Evolutionary conservation across 2,329 filamentous ascomycete species (phyloP).

Genomic region (Kalmusia sp.): DNA sequence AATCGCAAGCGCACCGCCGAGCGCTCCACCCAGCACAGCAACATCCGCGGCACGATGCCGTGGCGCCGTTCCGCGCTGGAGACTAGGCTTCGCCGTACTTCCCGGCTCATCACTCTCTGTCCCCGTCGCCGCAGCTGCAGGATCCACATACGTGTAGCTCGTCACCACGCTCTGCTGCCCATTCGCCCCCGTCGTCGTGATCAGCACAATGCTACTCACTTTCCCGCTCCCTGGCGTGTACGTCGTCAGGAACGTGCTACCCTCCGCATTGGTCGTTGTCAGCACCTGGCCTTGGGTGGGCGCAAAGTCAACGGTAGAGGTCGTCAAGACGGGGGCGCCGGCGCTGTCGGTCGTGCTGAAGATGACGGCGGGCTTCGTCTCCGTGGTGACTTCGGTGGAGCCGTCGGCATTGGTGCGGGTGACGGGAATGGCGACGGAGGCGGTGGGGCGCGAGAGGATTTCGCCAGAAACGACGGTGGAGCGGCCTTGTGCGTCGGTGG

Average conservation of each 20-base stretch:
- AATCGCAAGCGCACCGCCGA: slow-evolving; percentile 27
- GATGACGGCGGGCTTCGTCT: slow-evolving; percentile 47
- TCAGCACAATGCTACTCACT: slow-evolving; percentile 49
- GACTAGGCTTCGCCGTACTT: slow-evolving; percentile 36
- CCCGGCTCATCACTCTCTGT: slow-evolving; percentile 8
- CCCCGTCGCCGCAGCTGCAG: slow-evolving; percentile 23
- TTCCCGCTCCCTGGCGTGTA: slow-evolving; percentile 53
- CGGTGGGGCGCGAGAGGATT: slow-evolving; percentile 50
- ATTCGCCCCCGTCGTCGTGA: slow-evolving; percentile 40
- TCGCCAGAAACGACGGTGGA: slow-evolving; percentile 46
- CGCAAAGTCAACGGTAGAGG: slow-evolving; percentile 39
- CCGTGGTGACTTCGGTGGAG: slow-evolving; percentile 44
- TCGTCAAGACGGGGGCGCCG: slow-evolving; percentile 47
- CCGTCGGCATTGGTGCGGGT: slow-evolving; percentile 50
- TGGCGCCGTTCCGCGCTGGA: slow-evolving; percentile 48
- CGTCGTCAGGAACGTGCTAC: slow-evolving; percentile 54
- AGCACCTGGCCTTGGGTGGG: slow-evolving; percentile 49
- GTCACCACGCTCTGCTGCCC: slow-evolving; percentile 51
- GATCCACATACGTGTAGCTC: slow-evolving; percentile 52
- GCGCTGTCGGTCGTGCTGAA: slow-evolving; percentile 47
- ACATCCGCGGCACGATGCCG: slow-evolving; percentile 33
- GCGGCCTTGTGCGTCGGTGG: slow-evolving; percentile 47
- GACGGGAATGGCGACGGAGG: slow-evolving; percentile 46
- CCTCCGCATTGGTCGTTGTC: slow-evolving; percentile 51
- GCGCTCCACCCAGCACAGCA: slow-evolving; percentile 44